phyloP scores from a whole-genome alignment of 1,284 basidiomycete genomes.

The Puccinia triticina region DNA sequence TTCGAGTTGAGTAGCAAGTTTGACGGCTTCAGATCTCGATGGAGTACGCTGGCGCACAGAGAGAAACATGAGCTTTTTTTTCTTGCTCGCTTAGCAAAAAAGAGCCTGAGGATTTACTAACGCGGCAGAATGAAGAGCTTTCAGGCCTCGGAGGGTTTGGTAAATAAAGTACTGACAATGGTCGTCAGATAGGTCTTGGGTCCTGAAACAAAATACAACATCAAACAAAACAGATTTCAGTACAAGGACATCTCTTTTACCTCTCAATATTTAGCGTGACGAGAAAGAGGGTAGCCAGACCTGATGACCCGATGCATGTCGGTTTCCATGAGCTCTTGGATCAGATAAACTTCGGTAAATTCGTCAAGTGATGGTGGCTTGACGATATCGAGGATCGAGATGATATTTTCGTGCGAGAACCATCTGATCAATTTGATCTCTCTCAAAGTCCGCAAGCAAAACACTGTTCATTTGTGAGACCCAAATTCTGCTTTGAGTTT shows the following conservation, averaged over 20 bases:
- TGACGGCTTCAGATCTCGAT: conserved; percentile 51
- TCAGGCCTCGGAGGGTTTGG: conserved; percentile 64
- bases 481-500: neutral
- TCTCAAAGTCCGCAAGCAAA: conserved; percentile 50
- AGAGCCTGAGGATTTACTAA: conserved; percentile 9
- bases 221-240: neutral
- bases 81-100: too few relatives aligned
- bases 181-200: conserved; percentile 66
- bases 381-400: conserved; percentile 55
- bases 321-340: conserved; percentile 58
- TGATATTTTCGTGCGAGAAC: conserved; percentile 92
- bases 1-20: conserved; percentile 51
- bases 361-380: conserved; percentile 53
- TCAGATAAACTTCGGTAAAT: conserved; percentile 57
- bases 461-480: conserved; percentile 10
- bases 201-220: conserved; percentile 52
- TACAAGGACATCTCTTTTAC: neutral
- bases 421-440: conserved; percentile 72
- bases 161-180: conserved; percentile 92
- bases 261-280: too few relatives aligned
- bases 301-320: conserved; percentile 58
- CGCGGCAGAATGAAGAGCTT: conserved; percentile 56
- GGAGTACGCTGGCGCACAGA: conserved; percentile 26
- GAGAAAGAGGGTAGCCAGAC: neutral
- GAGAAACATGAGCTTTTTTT: too few relatives aligned